Base-by-base conservation (phyloP, 1,284 basidiomycete genomes). In the Erythrobasidium hasegawianum region DNA sequence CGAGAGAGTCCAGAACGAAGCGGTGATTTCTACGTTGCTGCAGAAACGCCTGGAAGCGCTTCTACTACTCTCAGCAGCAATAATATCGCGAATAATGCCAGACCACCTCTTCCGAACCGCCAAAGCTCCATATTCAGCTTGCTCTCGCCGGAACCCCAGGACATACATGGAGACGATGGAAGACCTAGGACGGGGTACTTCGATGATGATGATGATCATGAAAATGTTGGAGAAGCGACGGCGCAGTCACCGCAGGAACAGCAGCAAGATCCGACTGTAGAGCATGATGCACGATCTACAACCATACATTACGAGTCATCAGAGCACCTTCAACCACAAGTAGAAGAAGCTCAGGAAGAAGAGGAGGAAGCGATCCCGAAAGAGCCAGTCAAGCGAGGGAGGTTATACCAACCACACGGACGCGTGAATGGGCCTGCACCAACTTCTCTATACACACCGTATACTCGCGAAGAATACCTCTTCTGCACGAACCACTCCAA, bases 401-500 rank as follows among this genome's bases (percentile, higher is more conserved):
- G 55, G 18, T 45, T 52, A 13, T 65, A 65, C 22, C 41, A 41
- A 10, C 62, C 62, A 5, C 47, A 40, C 16, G 47, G 41, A 18
- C 62, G 62, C 3, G 26, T 59, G 7, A 56, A 65, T 27, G 62
- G 55, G 13, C 62, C 62, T 13, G 53, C 62, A 22, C 62, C 62
- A 0, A 29, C 55, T 10, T 40, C 45, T 52, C 38, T 65, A 22
- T 39, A 57, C 47, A 41, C 54, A 13, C 62, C 62, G 7, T 38
- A 55, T 26, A 65, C 62, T n/a, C 55, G 41, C 7, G 56, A 50
- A 52, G 62, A 65, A 29, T 41, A 39, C 10, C 55, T 39, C 13
- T 65, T 50, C 56, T 65, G 58, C 29, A 50, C 41, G 11, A 58
- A 65, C 47, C 62, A 55, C n/a, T 43, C 45, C 47, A 65, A 65